These are phyloP conservation scores for Dioszegia hungarica DNA, from an alignment of 768 basidiomycete genomes.

Conservation along the genomic window DNA sequence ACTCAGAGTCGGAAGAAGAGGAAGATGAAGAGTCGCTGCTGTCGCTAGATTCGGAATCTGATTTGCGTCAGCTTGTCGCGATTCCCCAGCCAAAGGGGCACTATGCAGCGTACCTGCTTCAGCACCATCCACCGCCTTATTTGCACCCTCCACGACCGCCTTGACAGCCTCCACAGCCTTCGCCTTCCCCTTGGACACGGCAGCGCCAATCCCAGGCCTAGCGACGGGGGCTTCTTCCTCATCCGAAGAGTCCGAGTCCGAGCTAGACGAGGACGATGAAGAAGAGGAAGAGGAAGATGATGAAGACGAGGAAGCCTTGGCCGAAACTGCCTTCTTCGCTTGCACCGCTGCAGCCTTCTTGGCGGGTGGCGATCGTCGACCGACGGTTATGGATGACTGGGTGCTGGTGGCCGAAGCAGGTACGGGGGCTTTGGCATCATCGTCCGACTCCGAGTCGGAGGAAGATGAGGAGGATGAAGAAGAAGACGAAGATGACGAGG, in stretches of 20 bases:
- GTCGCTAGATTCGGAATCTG: constrained; percentile 11
- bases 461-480: constrained; percentile 13
- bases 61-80: constrained; percentile 5
- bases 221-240: not conserved
- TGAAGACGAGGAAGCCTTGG: constrained; percentile 8
- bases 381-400: not conserved
- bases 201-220: constrained; percentile 3
- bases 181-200: constrained; percentile 6
- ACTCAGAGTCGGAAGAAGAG: constrained; percentile 12
- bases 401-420: not conserved
- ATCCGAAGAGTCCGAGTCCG: constrained; percentile 14
- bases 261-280: constrained; percentile 12
- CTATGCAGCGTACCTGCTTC: not conserved
- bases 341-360: not conserved
- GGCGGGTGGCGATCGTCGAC: not conserved
- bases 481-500: constrained; percentile 5
- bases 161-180: constrained; percentile 19
- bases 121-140: constrained; percentile 15
- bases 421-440: not conserved
- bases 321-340: not conserved
- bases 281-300: constrained; percentile 17
- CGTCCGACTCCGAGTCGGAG: constrained; percentile 32
- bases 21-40: constrained; percentile 14
- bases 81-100: too few species aligned
- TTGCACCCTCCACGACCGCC: constrained; percentile 20